Percentiles rank a stretch among this genome's conserved stretches.
phyloP scores from a whole-genome alignment of 306 rosid species.

The Potentilla sterilis region DNA sequence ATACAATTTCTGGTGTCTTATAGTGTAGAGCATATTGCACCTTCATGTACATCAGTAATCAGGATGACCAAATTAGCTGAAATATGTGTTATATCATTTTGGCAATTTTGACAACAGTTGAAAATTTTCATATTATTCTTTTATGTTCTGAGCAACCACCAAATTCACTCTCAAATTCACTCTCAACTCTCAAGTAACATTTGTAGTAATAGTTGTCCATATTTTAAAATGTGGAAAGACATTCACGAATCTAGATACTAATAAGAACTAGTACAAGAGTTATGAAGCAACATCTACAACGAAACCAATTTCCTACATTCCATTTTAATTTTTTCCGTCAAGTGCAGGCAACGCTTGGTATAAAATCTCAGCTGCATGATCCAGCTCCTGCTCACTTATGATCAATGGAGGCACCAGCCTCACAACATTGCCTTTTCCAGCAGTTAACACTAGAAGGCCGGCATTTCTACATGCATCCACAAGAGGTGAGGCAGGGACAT shows the following conservation, averaged over 20 bases:
- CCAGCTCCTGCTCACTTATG: slow-evolving; percentile 75
- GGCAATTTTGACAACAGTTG: too few species aligned
- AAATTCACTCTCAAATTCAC: not conserved
- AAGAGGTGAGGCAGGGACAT: slow-evolving; percentile 57
- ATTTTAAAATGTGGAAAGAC: not conserved
- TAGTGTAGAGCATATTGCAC: not conserved
- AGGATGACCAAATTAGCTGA: too few species aligned
- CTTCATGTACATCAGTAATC: too few species aligned
- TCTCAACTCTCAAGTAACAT: not conserved
- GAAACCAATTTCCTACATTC: slow-evolving; percentile 7
- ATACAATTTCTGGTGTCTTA: not conserved
- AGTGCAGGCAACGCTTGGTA: slow-evolving; percentile 47
- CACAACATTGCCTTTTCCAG: slow-evolving; percentile 81
- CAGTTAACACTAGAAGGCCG: slow-evolving; percentile 74
- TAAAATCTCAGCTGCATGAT: slow-evolving; percentile 59
- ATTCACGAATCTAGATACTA: not conserved
- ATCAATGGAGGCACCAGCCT: slow-evolving; percentile 92
- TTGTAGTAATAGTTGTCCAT: not conserved
- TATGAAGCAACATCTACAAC: slow-evolving; percentile 10
- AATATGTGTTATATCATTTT: too few species aligned
- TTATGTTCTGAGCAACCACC: not conserved
- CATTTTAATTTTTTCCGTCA: slow-evolving; percentile 34
- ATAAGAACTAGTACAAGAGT: not conserved
- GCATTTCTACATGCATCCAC: slow-evolving; percentile 73
- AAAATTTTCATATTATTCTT: too few species aligned